phyloP scores from a whole-genome alignment of 805 yeast species.

The Yamadazyma akitaensis region DNA sequence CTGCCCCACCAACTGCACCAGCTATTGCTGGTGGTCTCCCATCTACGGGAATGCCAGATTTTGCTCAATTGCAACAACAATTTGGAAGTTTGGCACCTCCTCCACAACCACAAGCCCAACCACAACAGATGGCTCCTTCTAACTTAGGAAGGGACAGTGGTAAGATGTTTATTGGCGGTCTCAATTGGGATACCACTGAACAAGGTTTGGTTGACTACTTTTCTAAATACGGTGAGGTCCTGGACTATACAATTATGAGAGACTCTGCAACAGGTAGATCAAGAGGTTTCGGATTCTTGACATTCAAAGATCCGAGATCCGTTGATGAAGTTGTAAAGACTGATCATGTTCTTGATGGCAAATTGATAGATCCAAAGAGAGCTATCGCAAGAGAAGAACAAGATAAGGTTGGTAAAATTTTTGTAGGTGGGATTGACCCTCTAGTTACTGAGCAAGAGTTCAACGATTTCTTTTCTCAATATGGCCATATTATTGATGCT shows the following conservation, averaged over 20 bases:
- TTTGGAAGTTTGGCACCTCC: constrained; percentile 16
- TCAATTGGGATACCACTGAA: constrained; percentile 97
- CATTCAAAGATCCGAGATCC: constrained; percentile 75
- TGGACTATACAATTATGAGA: constrained; percentile 89
- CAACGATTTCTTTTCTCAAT: constrained; percentile 78
- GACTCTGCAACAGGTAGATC: constrained; percentile 84
- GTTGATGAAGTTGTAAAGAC: constrained; percentile 84
- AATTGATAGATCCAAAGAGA: constrained; percentile 94
- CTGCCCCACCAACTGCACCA: constrained; percentile 2
- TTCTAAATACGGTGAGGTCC: constrained; percentile 81
- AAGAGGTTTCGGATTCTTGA: constrained; percentile 91
- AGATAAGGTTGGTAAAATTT: constrained; percentile 93
- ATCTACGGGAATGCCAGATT: constrained; percentile 11
- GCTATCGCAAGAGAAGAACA: constrained; percentile 98
- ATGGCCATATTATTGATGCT: constrained; percentile 90
- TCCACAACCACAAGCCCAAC: constrained; percentile 13
- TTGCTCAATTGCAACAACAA: constrained; percentile 14
- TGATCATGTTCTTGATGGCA: constrained; percentile 90
- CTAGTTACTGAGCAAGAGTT: constrained; percentile 91
- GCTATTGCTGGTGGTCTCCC: constrained; percentile 4
- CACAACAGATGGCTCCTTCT: constrained; percentile 20
- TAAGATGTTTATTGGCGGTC: constrained; percentile 94
- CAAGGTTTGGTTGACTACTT: constrained; percentile 80
- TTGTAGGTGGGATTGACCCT: constrained; percentile 95
- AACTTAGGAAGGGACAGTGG: constrained; percentile 60